These are phyloP conservation scores for Mrakia blollopis DNA, from an alignment of 768 basidiomycete genomes.

Conservation along the genomic window DNA sequence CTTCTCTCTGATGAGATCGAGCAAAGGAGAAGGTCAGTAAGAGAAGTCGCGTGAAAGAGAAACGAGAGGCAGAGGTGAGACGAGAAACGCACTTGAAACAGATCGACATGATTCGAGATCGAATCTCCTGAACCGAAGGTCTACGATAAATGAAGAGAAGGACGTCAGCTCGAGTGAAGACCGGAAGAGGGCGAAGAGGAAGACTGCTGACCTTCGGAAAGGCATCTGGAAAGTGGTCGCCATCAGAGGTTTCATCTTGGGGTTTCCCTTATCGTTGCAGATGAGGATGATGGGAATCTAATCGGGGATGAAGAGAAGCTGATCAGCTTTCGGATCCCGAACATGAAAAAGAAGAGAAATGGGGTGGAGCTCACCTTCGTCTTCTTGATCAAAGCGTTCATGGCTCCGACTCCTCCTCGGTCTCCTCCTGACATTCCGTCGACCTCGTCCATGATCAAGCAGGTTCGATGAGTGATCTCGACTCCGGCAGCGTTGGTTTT, in stretches of 20 bases:
- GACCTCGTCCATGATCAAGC: constrained; percentile 98
- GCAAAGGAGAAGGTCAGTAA: neutral
- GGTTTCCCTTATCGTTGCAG: constrained; percentile 80
- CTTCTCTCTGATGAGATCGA: constrained; percentile 60
- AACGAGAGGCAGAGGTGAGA: too few relatives aligned
- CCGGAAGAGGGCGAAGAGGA: neutral
- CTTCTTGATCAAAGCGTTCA: constrained; percentile 88
- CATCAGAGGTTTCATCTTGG: constrained; percentile 82
- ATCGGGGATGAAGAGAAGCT: neutral
- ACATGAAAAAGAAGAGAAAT: neutral
- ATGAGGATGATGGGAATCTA: constrained; percentile 97
- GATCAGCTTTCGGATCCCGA: neutral
- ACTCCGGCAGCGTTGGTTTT: constrained; percentile 65
- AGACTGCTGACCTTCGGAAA: constrained; percentile 63
- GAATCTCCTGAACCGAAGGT: constrained; percentile 67
- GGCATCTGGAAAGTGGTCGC: constrained; percentile 65
- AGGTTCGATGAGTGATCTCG: constrained; percentile 68
- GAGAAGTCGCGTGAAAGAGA: neutral
- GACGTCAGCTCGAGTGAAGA: too few relatives aligned
- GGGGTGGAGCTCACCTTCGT: constrained; percentile 60
- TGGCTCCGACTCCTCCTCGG: constrained; percentile 88
- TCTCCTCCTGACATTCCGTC: constrained; percentile 99
- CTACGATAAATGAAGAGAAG: constrained; percentile 47
- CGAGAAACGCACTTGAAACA: constrained; percentile 73
- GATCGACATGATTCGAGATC: constrained; percentile 83